Conservation (phyloP, 2,329 filamentous ascomycete genomes). For the Penicillium frequentans region DNA sequence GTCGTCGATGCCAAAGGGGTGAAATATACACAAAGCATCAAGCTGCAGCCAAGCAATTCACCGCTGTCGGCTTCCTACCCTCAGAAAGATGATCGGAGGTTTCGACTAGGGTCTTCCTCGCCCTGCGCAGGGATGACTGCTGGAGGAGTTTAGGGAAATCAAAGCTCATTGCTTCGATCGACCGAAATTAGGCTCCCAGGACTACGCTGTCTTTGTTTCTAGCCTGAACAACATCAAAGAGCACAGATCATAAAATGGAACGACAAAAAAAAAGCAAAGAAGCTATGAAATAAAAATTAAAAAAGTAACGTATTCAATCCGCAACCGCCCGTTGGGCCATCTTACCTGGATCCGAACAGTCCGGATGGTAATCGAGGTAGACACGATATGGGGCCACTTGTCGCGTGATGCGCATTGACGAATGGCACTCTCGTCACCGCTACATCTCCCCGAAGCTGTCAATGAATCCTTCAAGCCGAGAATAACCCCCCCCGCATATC, state of each 20-base stretch:
- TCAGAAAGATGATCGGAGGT: not conserved
- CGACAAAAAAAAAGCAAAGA: not conserved
- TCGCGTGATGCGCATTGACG: slow-evolving; percentile 17
- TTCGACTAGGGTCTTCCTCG: slow-evolving; percentile 2
- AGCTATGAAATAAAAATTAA: not conserved
- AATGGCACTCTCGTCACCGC: slow-evolving; percentile 22
- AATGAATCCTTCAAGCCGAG: not conserved
- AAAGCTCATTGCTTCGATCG: slow-evolving; percentile 18
- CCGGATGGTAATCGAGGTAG: slow-evolving; percentile 32
- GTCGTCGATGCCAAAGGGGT: not conserved
- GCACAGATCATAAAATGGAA: not conserved
- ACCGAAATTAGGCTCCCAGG: slow-evolving; percentile 1
- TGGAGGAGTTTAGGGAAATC: slow-evolving; percentile 8
- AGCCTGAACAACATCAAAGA: not conserved
- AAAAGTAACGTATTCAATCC: slow-evolving; percentile 4
- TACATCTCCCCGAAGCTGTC: not conserved
- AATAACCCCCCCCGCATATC: slow-evolving; percentile 1
- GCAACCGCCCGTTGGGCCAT: slow-evolving; percentile 16
- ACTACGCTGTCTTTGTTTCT: not conserved
- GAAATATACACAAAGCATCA: not conserved
- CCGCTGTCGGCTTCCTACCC: slow-evolving; percentile 15
- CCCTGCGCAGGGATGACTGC: slow-evolving; percentile 16
- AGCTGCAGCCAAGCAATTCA: slow-evolving; percentile 26
- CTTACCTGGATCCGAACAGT: slow-evolving; percentile 27
- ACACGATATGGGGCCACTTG: slow-evolving; percentile 25